These are phyloP conservation scores for Thamnidium elegans DNA, from an alignment of 192 early-diverging fungal species.

Conservation along the genomic window DNA sequence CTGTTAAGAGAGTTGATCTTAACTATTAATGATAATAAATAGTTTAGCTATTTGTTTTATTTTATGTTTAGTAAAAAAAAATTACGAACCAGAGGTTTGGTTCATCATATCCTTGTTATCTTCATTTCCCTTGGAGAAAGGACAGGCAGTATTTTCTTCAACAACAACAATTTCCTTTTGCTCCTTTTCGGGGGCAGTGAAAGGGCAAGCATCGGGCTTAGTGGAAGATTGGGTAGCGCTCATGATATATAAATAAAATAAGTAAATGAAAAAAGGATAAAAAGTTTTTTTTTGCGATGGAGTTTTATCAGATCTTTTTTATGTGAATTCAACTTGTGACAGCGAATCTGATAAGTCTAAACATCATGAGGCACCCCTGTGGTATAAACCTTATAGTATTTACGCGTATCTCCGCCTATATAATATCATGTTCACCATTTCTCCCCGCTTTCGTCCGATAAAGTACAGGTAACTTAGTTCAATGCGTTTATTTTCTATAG, in stretches of 20 bases:
- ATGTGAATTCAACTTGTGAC: constrained; percentile 1
- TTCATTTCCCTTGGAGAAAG: background rate
- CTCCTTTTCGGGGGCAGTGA: constrained; percentile 1
- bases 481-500: too few relatives aligned
- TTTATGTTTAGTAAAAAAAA: background rate
- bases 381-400: background rate
- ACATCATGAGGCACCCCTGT: constrained; percentile 11
- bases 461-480: too few relatives aligned
- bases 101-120: constrained; percentile 15
- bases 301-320: constrained; percentile 18
- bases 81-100: background rate
- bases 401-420: constrained; percentile 1
- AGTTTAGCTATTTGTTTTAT: background rate
- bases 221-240: background rate
- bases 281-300: background rate
- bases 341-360: constrained; percentile 15
- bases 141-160: background rate
- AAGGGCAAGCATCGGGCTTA: constrained; percentile 1
- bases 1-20: constrained; percentile 4
- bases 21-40: background rate
- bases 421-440: background rate
- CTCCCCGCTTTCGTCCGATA: constrained; percentile 12
- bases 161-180: background rate
- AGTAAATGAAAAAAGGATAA: constrained; percentile 6
- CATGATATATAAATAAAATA: constrained; percentile 7